Conservation (phyloP, 1,284 basidiomycete species). For the Earliella scabrosa region DNA sequence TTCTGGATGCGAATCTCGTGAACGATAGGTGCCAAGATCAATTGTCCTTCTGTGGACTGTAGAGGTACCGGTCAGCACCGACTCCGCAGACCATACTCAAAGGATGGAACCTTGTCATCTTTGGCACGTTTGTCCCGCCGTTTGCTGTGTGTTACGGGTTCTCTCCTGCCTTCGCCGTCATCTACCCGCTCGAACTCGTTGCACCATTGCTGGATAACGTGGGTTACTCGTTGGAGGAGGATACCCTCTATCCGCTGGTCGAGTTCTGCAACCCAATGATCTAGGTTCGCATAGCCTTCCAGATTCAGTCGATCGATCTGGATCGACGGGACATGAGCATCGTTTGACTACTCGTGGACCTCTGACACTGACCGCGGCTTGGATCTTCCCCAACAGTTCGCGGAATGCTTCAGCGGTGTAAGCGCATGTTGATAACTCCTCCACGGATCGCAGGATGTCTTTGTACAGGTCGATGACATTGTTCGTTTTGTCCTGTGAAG, state of each 20-base stretch:
- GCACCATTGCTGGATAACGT: constrained; percentile 90
- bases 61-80: neutral
- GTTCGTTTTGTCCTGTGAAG: constrained; percentile 86
- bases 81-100: constrained; percentile 2
- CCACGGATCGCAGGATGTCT: constrained; percentile 83
- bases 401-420: constrained; percentile 86
- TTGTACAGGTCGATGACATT: constrained; percentile 91
- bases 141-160: constrained; percentile 59
- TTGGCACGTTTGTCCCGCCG: constrained; percentile 73
- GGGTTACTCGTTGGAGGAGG: constrained; percentile 76
- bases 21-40: constrained; percentile 81
- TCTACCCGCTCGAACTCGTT: constrained; percentile 79
- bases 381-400: constrained; percentile 79
- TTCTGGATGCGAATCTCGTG: constrained; percentile 98
- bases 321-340: neutral
- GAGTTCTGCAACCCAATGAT: constrained; percentile 91
- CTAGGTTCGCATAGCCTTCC: constrained; percentile 97
- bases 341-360: too few relatives aligned
- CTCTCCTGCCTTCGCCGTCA: constrained; percentile 63
- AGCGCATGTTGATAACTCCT: constrained; percentile 86
- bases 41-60: constrained; percentile 69
- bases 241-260: constrained; percentile 88
- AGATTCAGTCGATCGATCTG: constrained; percentile 94
- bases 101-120: constrained; percentile 67
- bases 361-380: constrained; percentile 71